Evolutionary conservation across 2,329 filamentous ascomycete genomes (phyloP).

Genomic region (Coniochaeta sp.): DNA sequence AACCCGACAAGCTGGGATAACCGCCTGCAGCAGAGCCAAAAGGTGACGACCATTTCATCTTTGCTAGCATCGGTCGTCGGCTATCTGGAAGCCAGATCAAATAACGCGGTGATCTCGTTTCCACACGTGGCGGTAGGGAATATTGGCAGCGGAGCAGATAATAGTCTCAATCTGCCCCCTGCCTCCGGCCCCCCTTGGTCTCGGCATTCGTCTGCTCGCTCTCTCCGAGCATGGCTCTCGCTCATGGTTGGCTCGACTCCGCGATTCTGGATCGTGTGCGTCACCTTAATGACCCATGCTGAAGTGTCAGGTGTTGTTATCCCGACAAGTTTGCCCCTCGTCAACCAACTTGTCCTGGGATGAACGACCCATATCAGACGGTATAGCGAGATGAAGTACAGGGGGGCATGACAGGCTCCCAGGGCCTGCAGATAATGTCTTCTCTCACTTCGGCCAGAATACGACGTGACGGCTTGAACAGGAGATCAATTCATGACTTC

Average conservation of each 20-base stretch:
- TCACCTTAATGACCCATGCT: not conserved
- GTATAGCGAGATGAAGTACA: not conserved
- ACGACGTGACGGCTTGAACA: not conserved
- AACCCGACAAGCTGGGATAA: not conserved
- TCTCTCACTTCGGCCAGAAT: too few species aligned
- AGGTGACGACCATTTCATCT: not conserved
- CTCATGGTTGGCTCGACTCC: not conserved
- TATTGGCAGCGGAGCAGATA: not conserved
- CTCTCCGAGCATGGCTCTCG: not conserved
- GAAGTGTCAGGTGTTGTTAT: not conserved
- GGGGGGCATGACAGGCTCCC: not conserved
- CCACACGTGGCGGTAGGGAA: slow-evolving; percentile 1
- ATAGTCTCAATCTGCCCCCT: not conserved
- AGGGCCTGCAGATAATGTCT: not conserved
- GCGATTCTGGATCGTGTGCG: not conserved
- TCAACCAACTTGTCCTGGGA: not conserved
- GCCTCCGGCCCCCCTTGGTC: not conserved
- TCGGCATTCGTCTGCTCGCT: not conserved
- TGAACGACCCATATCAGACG: not conserved
- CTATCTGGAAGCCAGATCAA: not conserved
- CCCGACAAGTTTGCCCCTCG: not conserved
- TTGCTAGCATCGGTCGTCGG: not conserved
- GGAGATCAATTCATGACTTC: too few species aligned
- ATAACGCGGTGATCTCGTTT: not conserved
- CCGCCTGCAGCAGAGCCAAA: not conserved